Evolutionary conservation across 2,329 filamentous ascomycete genomes (phyloP).

Genomic region (Aspergillus fijiensis): DNA sequence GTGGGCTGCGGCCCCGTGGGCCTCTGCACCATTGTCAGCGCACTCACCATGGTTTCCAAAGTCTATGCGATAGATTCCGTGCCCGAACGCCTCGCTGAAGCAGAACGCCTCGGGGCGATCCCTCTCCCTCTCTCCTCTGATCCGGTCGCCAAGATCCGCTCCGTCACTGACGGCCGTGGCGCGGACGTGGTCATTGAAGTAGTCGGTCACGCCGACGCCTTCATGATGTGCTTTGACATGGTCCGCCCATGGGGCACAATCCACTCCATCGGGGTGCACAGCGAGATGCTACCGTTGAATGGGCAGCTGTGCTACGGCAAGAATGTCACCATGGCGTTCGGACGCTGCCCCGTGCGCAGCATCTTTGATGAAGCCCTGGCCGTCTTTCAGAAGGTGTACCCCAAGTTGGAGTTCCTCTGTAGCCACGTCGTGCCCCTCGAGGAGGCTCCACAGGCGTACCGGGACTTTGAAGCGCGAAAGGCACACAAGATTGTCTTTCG

Average conservation of each 20-base stretch:
- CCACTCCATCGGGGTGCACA: constrained; percentile 72
- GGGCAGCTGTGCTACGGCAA: constrained; percentile 65
- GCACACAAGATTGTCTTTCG: not conserved
- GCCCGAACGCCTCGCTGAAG: constrained; percentile 68
- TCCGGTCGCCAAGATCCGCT: constrained; percentile 59
- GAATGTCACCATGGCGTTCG: constrained; percentile 71
- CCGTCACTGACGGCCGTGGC: constrained; percentile 73
- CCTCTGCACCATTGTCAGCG: constrained; percentile 76
- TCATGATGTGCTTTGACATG: constrained; percentile 70
- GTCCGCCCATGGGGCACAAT: constrained; percentile 70
- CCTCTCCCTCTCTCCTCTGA: constrained; percentile 73
- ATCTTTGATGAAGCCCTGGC: not conserved
- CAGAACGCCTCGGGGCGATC: constrained; percentile 71
- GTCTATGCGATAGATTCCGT: constrained; percentile 78
- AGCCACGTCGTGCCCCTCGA: not conserved
- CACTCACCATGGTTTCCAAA: constrained; percentile 67
- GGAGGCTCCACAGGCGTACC: not conserved
- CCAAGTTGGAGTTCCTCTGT: not conserved
- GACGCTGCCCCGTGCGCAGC: constrained; percentile 65
- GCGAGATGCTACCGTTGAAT: constrained; percentile 65
- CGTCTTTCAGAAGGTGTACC: not conserved
- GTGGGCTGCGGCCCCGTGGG: constrained; percentile 82
- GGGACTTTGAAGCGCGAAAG: not conserved
- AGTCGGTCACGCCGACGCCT: constrained; percentile 65
- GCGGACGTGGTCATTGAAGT: constrained; percentile 81